Evolutionary conservation across 202 grass and related monocot species (phyloP).

Genomic region (Panicum hallii): DNA sequence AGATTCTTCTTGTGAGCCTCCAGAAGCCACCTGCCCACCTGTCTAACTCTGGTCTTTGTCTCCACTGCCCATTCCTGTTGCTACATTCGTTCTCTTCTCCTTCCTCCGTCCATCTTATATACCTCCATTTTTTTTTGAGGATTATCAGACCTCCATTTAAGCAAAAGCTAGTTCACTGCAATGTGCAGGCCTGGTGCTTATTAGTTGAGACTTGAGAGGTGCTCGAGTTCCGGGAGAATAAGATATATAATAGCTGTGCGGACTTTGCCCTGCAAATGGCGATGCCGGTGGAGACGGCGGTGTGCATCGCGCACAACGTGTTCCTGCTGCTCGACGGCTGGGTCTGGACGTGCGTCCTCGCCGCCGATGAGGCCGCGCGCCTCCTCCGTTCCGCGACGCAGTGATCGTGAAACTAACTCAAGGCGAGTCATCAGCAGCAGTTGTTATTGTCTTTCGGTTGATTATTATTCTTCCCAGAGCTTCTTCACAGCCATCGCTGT

Average conservation of each 20-base stretch:
- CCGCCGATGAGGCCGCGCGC: slow-evolving; percentile 45
- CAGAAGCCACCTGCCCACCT: slow-evolving; percentile 6
- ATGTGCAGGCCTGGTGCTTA: too few species aligned
- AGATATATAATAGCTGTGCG: neutral
- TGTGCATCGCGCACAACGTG: slow-evolving; percentile 35
- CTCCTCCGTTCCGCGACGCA: slow-evolving; percentile 38
- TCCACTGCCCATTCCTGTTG: neutral
- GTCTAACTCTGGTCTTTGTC: neutral
- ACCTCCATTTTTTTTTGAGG: too few species aligned
- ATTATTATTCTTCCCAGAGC: neutral
- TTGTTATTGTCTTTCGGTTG: neutral
- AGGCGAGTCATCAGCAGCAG: neutral
- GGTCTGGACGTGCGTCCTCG: slow-evolving; percentile 39
- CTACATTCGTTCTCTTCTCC: neutral
- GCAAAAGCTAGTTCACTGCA: too few species aligned
- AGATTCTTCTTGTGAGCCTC: slow-evolving; percentile 2
- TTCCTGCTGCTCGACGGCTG: slow-evolving; percentile 37
- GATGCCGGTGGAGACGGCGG: slow-evolving; percentile 38
- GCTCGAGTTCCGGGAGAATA: neutral
- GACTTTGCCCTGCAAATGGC: neutral
- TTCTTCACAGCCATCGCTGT: neutral
- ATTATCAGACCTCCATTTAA: too few species aligned
- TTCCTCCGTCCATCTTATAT: too few species aligned
- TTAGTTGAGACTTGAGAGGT: too few species aligned
- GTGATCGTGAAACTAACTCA: neutral